Base-by-base conservation (phyloP, 495 filamentous ascomycete genomes). In the Terfezia claveryi region DNA sequence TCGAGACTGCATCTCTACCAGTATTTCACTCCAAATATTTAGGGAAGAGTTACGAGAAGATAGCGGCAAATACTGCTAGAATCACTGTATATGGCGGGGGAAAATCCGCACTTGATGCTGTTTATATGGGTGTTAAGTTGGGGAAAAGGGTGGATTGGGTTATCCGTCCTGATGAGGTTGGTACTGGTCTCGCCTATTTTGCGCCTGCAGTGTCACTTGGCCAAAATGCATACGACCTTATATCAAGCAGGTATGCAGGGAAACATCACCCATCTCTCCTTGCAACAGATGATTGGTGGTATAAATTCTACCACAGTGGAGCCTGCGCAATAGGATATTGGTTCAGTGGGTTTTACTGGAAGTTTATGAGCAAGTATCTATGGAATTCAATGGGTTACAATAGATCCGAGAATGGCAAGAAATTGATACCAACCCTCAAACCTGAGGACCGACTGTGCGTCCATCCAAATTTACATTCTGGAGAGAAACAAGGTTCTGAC, bases 81-180 rank as follows among this genome's bases (percentile, higher is more conserved):
- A 73, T 85, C 5, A 74, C 75, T 0, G 73, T 92, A 1, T 73
- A 84, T 50, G 83, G 85, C 11, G 80, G 75, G 10, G 77, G 75
- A 0, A 93, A 92, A 64, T 83, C 80, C 4, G 82, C 75, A 1
- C 86, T 76, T 72, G 87, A 92, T 70, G 77, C 77, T 3, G 83
- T 78, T 0, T 87, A 87, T 60, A 71, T 73, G 3, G 80, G 78
- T 60, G 80, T 77, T 1, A 71, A 73, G 0, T 69, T 72, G 0
- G 84, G 82, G 2, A 70, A 80, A 51, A 68, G 76, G 36, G 81
- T 93, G 2, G 73, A 85, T 58, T 86, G 80, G 84, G 70, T 93
- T 23, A 87, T 94, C 57, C 75, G 87, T 55, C 75, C 77, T 37
- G 80, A 74, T 8, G 86, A 85, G 3, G 77, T 83, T 63, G 85